These are phyloP conservation scores for Candida tunisiensis DNA, from an alignment of 1,139 yeast genomes.

Conservation along the genomic window DNA sequence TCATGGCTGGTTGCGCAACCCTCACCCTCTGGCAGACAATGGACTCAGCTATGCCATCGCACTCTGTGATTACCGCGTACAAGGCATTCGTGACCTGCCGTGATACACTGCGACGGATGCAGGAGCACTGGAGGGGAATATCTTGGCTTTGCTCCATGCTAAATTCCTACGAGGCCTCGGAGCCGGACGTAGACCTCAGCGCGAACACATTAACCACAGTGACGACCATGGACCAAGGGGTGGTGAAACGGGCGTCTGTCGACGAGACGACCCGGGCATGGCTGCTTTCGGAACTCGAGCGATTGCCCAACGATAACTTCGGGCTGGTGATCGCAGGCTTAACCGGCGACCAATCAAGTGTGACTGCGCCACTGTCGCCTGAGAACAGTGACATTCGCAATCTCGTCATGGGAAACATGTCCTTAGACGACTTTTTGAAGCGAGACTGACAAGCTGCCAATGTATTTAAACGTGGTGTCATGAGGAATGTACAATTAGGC, in stretches of 20 bases:
- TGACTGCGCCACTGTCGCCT: too few relatives aligned
- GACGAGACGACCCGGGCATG: conserved; percentile 12
- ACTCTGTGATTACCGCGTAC: conserved; percentile 9
- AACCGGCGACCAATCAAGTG: too few relatives aligned
- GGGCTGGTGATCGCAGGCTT: conserved; percentile 12
- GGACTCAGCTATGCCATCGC: conserved; percentile 7
- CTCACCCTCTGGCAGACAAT: conserved; percentile 10
- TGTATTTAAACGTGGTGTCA: background rate
- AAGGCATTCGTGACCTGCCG: conserved; percentile 11
- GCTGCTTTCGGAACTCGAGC: conserved; percentile 9
- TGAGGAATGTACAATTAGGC: background rate
- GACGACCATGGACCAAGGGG: conserved; percentile 10
- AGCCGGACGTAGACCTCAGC: conserved; percentile 14
- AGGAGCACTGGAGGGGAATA: conserved; percentile 12
- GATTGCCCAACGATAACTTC: conserved; percentile 8
- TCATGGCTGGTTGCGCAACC: conserved; percentile 14
- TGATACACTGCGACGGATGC: conserved; percentile 10
- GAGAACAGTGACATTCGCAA: too few relatives aligned
- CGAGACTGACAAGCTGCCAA: background rate
- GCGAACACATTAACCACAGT: conserved; percentile 8
- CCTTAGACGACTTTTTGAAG: background rate
- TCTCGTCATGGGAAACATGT: too few relatives aligned
- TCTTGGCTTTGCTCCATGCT: conserved; percentile 13
- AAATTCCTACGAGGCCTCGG: conserved; percentile 13
- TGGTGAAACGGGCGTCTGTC: conserved; percentile 9